phyloP scores from a whole-genome alignment of 1,284 basidiomycete species.

The Pyrrhoderma lamaoense region DNA sequence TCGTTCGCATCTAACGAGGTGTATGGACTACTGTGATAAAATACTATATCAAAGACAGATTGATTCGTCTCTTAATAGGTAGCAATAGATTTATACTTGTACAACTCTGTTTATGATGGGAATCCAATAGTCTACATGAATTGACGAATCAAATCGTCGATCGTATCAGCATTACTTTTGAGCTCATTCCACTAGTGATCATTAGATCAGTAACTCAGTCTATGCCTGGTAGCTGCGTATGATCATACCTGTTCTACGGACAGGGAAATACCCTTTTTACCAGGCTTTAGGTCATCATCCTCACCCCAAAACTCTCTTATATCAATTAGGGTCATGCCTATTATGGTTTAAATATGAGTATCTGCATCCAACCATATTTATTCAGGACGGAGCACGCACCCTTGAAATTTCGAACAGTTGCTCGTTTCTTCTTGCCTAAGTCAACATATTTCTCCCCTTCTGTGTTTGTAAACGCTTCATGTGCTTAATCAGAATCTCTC shows the following conservation, averaged over 20 bases:
- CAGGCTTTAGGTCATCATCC: slow-evolving; percentile 64
- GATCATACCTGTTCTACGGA: slow-evolving; percentile 55
- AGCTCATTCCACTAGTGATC: slow-evolving; percentile 53
- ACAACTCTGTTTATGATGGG: too few relatives aligned
- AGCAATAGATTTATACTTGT: too few relatives aligned
- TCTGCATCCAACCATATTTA: neutral
- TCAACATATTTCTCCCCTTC: slow-evolving; percentile 61
- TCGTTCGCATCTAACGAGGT: slow-evolving; percentile 17
- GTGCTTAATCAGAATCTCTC: neutral
- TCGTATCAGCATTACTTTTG: slow-evolving; percentile 34
- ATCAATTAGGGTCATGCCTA: slow-evolving; percentile 56
- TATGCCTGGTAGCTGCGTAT: neutral
- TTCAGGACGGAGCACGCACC: slow-evolving; percentile 28
- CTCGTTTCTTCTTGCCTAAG: slow-evolving; percentile 64
- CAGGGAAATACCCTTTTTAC: slow-evolving; percentile 78
- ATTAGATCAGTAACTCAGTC: slow-evolving; percentile 4
- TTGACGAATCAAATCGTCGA: slow-evolving; percentile 48
- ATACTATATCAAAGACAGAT: neutral
- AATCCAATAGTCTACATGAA: slow-evolving; percentile 16
- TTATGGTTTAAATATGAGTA: slow-evolving; percentile 8
- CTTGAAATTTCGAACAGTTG: slow-evolving; percentile 66
- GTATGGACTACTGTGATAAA: neutral
- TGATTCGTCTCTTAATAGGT: too few relatives aligned
- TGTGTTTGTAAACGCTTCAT: slow-evolving; percentile 24
- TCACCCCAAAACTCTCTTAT: slow-evolving; percentile 73